Conservation (phyloP, 768 basidiomycete genomes). For the Lepiota venenata region DNA sequence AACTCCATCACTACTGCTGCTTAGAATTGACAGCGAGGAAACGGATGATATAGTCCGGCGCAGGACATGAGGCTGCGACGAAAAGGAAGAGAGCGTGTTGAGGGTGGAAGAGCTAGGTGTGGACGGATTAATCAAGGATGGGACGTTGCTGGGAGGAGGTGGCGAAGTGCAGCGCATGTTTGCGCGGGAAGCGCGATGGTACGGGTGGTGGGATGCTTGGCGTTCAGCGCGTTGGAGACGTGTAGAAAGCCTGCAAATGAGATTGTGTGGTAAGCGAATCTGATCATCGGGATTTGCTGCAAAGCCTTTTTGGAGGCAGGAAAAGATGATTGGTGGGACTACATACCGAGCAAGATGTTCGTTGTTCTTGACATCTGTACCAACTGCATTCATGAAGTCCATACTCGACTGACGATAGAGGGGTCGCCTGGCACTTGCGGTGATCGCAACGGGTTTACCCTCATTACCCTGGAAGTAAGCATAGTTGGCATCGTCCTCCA, state of each 20-base stretch:
- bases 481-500: conserved; percentile 26
- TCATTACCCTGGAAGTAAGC: conserved; percentile 24
- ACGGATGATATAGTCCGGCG: conserved; percentile 46
- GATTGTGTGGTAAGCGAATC: conserved; percentile 8
- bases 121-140: conserved; percentile 48
- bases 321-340: conserved; percentile 4
- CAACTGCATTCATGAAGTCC: conserved; percentile 65
- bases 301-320: conserved; percentile 40
- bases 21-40: conserved; percentile 39
- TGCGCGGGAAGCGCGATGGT: conserved; percentile 39
- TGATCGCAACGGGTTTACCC: conserved; percentile 22
- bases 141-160: conserved; percentile 31
- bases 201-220: conserved; percentile 55
- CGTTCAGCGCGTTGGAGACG: conserved; percentile 66
- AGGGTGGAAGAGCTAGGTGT: conserved; percentile 67
- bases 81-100: conserved; percentile 41
- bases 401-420: conserved; percentile 83
- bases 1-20: conserved; percentile 29
- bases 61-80: conserved; percentile 33
- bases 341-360: conserved; percentile 63
- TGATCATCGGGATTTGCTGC: conserved; percentile 24
- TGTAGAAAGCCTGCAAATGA: conserved; percentile 50
- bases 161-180: conserved; percentile 38
- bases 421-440: conserved; percentile 39
- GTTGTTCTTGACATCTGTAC: conserved; percentile 43